These are phyloP conservation scores for Aspergillus felis DNA, from an alignment of 2,329 filamentous ascomycete species.

Conservation along the genomic window DNA sequence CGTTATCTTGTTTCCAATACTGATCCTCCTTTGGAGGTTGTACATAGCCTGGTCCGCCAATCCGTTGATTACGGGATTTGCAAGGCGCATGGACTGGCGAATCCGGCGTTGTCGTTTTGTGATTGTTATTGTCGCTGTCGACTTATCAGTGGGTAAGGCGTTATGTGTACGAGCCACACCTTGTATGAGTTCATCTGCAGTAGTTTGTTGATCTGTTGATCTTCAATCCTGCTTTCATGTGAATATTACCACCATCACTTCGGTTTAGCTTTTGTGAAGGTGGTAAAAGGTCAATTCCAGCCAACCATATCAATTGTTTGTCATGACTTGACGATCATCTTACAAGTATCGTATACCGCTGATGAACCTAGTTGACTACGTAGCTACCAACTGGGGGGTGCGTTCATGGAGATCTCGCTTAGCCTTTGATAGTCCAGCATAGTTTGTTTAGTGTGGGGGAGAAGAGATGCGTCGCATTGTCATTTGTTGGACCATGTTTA, in stretches of 20 bases:
- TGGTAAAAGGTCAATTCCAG: no score
- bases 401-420: background rate
- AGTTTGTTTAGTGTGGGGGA: background rate
- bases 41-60: background rate
- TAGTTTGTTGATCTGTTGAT: background rate
- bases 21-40: background rate
- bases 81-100: background rate
- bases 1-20: slow-evolving; percentile 4
- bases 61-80: slow-evolving; percentile 1
- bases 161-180: background rate
- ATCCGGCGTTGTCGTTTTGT: background rate
- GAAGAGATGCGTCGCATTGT: background rate
- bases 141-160: background rate
- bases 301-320: background rate
- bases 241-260: background rate
- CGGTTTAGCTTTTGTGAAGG: background rate
- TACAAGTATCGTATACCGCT: background rate
- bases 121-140: background rate
- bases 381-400: background rate
- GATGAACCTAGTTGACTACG: no score
- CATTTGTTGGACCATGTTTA: background rate
- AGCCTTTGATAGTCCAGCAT: background rate
- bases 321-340: background rate
- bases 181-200: background rate
- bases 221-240: background rate